A percentile compares a stretch with the other conserved stretches of the same genome.
These are phyloP conservation scores for Fusarium metavorans DNA, from an alignment of 2,329 filamentous ascomycete genomes.

Conservation along the genomic window DNA sequence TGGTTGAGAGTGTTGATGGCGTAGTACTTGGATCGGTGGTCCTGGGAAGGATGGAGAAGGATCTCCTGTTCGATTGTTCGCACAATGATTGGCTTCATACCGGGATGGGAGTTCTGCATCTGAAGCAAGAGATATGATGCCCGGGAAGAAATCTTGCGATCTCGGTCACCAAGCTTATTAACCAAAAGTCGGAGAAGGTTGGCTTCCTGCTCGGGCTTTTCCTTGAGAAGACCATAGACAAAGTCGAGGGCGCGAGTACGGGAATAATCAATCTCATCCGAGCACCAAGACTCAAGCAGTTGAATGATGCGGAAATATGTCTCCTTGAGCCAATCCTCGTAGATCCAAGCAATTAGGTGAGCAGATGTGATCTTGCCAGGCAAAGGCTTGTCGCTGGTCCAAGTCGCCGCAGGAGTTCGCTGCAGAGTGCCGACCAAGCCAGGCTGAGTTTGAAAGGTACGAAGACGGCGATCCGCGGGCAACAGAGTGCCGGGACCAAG, in stretches of 20 bases:
- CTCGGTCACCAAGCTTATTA: constrained; percentile 95
- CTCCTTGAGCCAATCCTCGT: constrained; percentile 94
- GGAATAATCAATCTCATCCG: constrained; percentile 95
- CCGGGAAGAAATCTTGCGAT: constrained; percentile 94
- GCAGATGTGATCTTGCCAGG: constrained; percentile 79
- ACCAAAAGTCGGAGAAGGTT: constrained; percentile 92
- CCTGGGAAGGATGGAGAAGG: constrained; percentile 88
- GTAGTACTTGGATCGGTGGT: constrained; percentile 91
- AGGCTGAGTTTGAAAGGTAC: constrained; percentile 83
- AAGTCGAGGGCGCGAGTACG: constrained; percentile 89
- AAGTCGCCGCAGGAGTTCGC: constrained; percentile 66
- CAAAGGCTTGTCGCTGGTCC: constrained; percentile 77
- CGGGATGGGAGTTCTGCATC: constrained; percentile 86
- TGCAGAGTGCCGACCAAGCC: constrained; percentile 79
- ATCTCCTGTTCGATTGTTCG: constrained; percentile 88
- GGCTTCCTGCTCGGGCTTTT: constrained; percentile 97
- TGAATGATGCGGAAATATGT: constrained; percentile 95
- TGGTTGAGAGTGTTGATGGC: constrained; percentile 97
- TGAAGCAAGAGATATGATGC: constrained; percentile 95
- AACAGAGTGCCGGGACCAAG: constrained; percentile 89
- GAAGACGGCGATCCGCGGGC: constrained; percentile 83
- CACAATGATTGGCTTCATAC: constrained; percentile 93
- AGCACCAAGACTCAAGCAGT: constrained; percentile 91
- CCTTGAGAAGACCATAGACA: constrained; percentile 89
- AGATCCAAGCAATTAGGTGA: constrained; percentile 90